These are phyloP conservation scores for Morella rubra DNA, from an alignment of 306 rosid genomes.

Conservation along the genomic window DNA sequence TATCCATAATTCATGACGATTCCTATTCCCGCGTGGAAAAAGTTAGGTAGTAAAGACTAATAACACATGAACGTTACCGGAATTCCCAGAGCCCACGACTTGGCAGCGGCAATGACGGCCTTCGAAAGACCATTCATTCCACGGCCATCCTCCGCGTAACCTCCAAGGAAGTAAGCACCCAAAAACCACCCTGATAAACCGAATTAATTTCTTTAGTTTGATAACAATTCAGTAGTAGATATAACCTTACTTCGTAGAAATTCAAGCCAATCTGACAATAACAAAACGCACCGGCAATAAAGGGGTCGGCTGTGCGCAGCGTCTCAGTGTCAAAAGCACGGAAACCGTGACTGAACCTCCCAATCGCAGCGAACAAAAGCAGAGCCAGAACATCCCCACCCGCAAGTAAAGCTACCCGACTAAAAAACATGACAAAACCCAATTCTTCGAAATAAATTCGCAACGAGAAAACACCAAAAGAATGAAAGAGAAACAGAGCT, in stretches of 20 bases:
- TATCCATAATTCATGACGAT: neutral
- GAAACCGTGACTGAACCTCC: slow-evolving; percentile 85
- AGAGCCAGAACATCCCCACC: slow-evolving; percentile 90
- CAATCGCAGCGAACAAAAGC: slow-evolving; percentile 80
- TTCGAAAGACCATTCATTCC: slow-evolving; percentile 77
- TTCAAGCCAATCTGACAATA: neutral
- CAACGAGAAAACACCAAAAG: neutral
- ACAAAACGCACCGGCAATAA: slow-evolving; percentile 69
- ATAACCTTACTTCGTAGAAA: neutral
- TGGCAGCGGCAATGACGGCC: slow-evolving; percentile 70
- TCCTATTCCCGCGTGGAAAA: neutral
- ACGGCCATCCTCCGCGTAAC: slow-evolving; percentile 84
- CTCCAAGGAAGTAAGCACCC: slow-evolving; percentile 94
- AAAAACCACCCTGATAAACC: slow-evolving; percentile 79
- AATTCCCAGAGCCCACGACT: slow-evolving; percentile 91
- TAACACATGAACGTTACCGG: slow-evolving; percentile 53
- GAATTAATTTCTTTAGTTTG: neutral
- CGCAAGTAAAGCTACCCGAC: slow-evolving; percentile 75
- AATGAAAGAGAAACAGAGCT: neutral
- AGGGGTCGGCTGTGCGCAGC: slow-evolving; percentile 84
- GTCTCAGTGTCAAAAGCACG: slow-evolving; percentile 75
- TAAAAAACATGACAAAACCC: slow-evolving; percentile 34
- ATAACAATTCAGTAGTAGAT: neutral
- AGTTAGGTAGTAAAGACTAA: neutral
- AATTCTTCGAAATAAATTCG: slow-evolving; percentile 9